These are phyloP conservation scores for Cytidiella melzeri DNA, from an alignment of 768 basidiomycete species.

Conservation along the genomic window DNA sequence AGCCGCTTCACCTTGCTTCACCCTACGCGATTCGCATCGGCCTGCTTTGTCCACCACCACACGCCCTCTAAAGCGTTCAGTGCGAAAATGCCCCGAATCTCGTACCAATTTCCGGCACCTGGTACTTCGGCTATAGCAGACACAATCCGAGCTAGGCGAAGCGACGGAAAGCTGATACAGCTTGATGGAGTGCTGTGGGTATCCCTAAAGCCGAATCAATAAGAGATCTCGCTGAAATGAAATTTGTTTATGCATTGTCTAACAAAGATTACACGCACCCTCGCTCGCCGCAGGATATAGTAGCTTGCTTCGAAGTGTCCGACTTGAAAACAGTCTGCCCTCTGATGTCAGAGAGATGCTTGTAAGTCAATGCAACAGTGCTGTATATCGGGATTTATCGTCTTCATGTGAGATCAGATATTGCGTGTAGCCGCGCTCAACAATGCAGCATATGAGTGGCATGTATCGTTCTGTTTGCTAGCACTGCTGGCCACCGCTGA, in stretches of 20 bases:
- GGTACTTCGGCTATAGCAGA: conserved; percentile 14
- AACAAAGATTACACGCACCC: conserved; percentile 16
- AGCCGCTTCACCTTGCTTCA: no score
- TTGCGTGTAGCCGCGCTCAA: conserved; percentile 19
- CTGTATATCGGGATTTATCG: background rate
- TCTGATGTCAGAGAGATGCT: conserved; percentile 15
- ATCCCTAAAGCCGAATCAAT: background rate
- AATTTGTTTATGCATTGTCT: no score
- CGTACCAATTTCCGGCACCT: conserved; percentile 15
- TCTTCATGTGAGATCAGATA: conserved; percentile 7
- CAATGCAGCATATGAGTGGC: conserved; percentile 19
- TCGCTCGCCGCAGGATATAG: conserved; percentile 15
- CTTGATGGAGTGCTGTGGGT: conserved; percentile 16
- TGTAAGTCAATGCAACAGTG: conserved; percentile 5
- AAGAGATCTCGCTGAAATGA: no score
- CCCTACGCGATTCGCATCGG: no score
- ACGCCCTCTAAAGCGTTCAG: no score
- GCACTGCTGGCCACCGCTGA: background rate
- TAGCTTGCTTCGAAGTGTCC: conserved; percentile 11
- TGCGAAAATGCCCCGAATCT: conserved; percentile 19
- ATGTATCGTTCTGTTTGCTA: background rate
- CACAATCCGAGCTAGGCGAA: conserved; percentile 14
- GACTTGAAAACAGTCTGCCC: conserved; percentile 12
- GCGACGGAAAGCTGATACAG: conserved; percentile 13
- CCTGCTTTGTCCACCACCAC: no score